Evolutionary conservation across 2,329 filamentous ascomycete species (phyloP), one percentile per base, ranked within the genome.

Genomic region (Cucurbitaria berberidis): DNA sequence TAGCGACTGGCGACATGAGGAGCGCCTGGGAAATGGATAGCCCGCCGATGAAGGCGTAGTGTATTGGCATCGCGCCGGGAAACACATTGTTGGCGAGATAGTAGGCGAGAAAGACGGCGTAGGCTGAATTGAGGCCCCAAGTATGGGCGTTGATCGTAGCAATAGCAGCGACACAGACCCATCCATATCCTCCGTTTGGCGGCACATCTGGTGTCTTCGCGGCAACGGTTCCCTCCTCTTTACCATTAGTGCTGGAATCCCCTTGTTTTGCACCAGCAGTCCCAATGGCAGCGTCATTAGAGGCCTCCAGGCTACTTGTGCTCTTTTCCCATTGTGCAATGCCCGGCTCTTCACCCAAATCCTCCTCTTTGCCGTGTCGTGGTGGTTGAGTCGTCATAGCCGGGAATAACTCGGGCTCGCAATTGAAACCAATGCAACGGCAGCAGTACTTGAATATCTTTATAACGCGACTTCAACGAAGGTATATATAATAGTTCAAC

Each of bases 21-120:
- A 93, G 79, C 1, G 88, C 88, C 74, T 76, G 81, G 1, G 85
- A 86, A 38, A 89, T 84, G 26, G 85, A 88, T 0, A 90, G 77
- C 0, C 86, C 87, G 24, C 90, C 90, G n/a, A 93, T 82, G 68
- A 93, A 92, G 35, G 90, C 90, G 72, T 88, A 93, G 5, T 86
- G 81, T 1, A 93, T 81, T 2, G 83, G 76, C 0, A 84, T 85
- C 2, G 88, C 83, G 13, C 83, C 84, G 0, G 85, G 82, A 58
- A 89, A 91, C 19, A 81, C 79, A 46, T 86, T 77, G 43, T 82
- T 82, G 16, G 81, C 77, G 50, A 93, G 82, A 77, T 93, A 95
- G 56, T 70, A 62, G 15, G 91, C 87, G 13, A 93, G 84, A 59
- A 89, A 91, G 51, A 91, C 86, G 70, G 89, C 90, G 77, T 83